These are phyloP conservation scores for Aspergillus ibericus DNA, from an alignment of 2,329 filamentous ascomycete genomes.

Conservation along the genomic window DNA sequence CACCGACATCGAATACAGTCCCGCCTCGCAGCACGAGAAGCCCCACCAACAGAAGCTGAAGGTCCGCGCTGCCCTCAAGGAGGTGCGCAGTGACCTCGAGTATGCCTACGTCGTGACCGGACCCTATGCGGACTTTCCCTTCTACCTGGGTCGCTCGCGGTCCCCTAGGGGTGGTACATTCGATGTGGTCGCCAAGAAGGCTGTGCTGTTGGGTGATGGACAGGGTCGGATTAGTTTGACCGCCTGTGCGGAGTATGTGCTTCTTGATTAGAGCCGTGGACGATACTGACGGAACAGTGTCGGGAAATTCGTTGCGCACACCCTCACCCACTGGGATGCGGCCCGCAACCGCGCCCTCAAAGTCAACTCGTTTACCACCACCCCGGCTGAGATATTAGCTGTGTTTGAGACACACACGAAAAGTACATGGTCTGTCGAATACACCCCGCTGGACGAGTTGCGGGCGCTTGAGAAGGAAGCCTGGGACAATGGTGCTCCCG, in stretches of 20 bases:
- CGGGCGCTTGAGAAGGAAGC: conserved; percentile 58
- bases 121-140: conserved; percentile 59
- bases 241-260: conserved; percentile 66
- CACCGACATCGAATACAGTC: conserved; percentile 63
- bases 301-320: conserved; percentile 64
- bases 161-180: conserved; percentile 55
- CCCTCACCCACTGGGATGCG: conserved; percentile 57
- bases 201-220: conserved; percentile 63
- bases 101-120: conserved; percentile 70
- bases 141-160: conserved; percentile 54
- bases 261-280: not conserved
- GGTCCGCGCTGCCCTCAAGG: conserved; percentile 61
- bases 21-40: conserved; percentile 59
- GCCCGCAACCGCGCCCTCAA: conserved; percentile 60
- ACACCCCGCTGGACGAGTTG: conserved; percentile 56
- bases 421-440: conserved; percentile 55
- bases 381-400: conserved; percentile 61
- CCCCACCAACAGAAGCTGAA: conserved; percentile 70
- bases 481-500: conserved; percentile 55
- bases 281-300: conserved; percentile 49
- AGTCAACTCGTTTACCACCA: conserved; percentile 71
- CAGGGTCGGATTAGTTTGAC: conserved; percentile 65
- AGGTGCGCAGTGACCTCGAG: conserved; percentile 54
- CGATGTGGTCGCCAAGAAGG: conserved; percentile 57
- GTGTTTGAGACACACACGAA: conserved; percentile 69